Evolutionary conservation across 116 monocot species (phyloP).

Genomic region (Papilionanthe hybrid): DNA sequence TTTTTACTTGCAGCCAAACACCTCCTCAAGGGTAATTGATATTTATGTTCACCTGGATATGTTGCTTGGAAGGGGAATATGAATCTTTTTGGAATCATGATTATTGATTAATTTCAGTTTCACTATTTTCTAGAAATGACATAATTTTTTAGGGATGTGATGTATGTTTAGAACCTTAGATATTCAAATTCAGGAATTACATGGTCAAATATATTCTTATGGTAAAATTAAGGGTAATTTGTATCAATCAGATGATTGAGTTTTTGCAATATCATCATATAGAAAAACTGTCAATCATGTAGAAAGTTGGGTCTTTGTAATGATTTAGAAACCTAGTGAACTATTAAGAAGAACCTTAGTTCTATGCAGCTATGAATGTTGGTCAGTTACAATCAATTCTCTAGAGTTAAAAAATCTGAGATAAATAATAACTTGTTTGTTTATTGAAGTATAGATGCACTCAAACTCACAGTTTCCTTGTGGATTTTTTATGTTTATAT

Average conservation of each 20-base stretch:
- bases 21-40: neutral
- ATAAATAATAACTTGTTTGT: no score
- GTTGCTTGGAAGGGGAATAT: neutral
- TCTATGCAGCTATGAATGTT: no score
- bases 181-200: neutral
- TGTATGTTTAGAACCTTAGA: neutral
- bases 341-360: neutral
- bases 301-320: neutral
- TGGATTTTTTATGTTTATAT: no score
- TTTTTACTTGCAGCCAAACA: no score
- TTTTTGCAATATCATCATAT: neutral
- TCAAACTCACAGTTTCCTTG: no score
- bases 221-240: neutral
- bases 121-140: neutral
- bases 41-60: neutral
- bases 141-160: neutral
- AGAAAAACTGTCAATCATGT: neutral
- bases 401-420: no score
- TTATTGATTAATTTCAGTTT: no score
- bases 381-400: no score
- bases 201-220: neutral
- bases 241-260: neutral
- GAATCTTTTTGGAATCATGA: neutral
- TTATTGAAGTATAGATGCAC: no score
- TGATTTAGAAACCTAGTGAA: neutral